Conservation (phyloP, 1,284 basidiomycete species). For the Neonothopanus nambi region DNA sequence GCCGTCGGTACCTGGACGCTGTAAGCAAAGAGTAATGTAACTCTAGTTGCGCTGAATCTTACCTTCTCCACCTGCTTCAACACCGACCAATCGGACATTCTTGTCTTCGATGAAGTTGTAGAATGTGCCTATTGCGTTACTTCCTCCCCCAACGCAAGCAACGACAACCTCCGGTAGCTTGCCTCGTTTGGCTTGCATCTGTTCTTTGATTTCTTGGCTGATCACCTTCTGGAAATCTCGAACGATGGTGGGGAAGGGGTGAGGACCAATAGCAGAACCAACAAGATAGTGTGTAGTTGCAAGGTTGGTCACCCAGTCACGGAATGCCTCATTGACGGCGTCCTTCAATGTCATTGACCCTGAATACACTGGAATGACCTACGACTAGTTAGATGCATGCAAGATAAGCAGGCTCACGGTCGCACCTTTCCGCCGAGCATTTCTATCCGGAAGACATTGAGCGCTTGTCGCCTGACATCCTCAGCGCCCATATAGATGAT, state of each 20-base stretch:
- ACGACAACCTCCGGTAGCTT: slow-evolving; percentile 94
- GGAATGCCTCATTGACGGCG: slow-evolving; percentile 95
- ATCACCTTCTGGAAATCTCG: slow-evolving; percentile 98
- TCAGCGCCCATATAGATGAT: slow-evolving; percentile 99
- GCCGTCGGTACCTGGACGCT: slow-evolving; percentile 68
- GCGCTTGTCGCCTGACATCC: slow-evolving; percentile 91
- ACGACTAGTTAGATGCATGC: slow-evolving; percentile 10
- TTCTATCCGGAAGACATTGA: slow-evolving; percentile 98
- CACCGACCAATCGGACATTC: slow-evolving; percentile 81
- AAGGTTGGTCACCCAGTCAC: slow-evolving; percentile 98
- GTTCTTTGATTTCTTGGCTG: slow-evolving; percentile 91
- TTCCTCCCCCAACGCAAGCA: slow-evolving; percentile 97
- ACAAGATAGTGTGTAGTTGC: slow-evolving; percentile 94
- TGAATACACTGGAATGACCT: slow-evolving; percentile 93
- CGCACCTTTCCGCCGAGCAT: slow-evolving; percentile 91
- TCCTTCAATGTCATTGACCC: slow-evolving; percentile 97
- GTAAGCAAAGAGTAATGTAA: background rate
- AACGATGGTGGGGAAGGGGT: slow-evolving; percentile 98
- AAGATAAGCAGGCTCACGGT: background rate
- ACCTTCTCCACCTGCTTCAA: slow-evolving; percentile 97
- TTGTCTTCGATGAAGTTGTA: slow-evolving; percentile 92
- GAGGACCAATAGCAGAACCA: slow-evolving; percentile 96
- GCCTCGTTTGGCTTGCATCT: slow-evolving; percentile 73
- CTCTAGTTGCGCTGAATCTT: slow-evolving; percentile 15
- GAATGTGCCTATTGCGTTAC: slow-evolving; percentile 97